A percentile compares a stretch with the other conserved stretches of the same genome.
Evolutionary conservation across 2,329 filamentous ascomycete genomes (phyloP).

Genomic region (Exophiala oligosperma): DNA sequence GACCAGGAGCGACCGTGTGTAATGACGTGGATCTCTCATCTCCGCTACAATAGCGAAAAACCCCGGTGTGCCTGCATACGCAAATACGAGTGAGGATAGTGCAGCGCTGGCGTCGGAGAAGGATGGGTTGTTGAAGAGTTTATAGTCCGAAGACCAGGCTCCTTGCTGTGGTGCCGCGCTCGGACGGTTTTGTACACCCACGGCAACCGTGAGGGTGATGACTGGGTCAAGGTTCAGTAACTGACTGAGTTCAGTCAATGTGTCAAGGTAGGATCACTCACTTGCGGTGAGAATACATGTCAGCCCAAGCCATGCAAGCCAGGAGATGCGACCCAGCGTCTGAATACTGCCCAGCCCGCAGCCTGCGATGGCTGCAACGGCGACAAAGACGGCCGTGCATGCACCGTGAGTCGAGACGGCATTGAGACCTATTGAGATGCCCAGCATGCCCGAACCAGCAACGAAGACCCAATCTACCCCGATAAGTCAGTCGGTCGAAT

Average conservation of each 20-base stretch:
- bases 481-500: conserved; percentile 48
- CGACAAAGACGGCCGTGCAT: conserved; percentile 60
- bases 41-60: conserved; percentile 39
- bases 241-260: background rate
- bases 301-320: conserved; percentile 63
- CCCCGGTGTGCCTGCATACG: conserved; percentile 47
- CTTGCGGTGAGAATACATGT: conserved; percentile 55
- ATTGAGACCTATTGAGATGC: conserved; percentile 60
- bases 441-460: conserved; percentile 59
- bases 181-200: conserved; percentile 58
- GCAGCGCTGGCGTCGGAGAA: conserved; percentile 39
- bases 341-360: conserved; percentile 54
- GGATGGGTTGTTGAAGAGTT: conserved; percentile 29
- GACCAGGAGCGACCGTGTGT: conserved; percentile 42
- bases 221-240: conserved; percentile 32
- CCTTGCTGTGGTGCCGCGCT: conserved; percentile 62
- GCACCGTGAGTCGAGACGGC: conserved; percentile 58
- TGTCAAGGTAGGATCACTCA: background rate
- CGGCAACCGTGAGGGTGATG: conserved; percentile 59
- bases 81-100: conserved; percentile 39
- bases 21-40: conserved; percentile 35
- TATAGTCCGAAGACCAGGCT: conserved; percentile 59
- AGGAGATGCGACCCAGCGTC: conserved; percentile 62
- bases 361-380: conserved; percentile 54
- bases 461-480: conserved; percentile 21